phyloP scores from a whole-genome alignment of 2,329 filamentous ascomycete genomes.

The Gyromitra esculenta region DNA sequence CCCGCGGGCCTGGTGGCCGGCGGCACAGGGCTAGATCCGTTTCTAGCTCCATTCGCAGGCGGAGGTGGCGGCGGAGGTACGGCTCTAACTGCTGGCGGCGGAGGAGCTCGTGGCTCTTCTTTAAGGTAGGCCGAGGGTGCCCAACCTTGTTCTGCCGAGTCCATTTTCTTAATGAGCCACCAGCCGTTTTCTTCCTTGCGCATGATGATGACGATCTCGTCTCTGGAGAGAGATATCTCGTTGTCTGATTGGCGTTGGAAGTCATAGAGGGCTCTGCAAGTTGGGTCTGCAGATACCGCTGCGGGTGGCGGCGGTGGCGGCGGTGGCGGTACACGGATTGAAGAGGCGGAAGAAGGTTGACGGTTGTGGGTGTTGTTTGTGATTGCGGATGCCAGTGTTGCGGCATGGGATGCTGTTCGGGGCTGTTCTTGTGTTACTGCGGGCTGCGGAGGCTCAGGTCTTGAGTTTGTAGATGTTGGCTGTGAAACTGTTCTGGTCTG shows the following conservation, averaged over 20 bases:
- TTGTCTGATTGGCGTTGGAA: conserved; percentile 86
- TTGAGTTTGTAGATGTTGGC: conserved; percentile 60
- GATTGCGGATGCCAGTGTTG: conserved; percentile 57
- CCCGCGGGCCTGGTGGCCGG: conserved; percentile 21
- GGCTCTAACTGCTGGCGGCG: conserved; percentile 61
- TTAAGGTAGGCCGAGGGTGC: conserved; percentile 93
- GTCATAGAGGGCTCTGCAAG: conserved; percentile 90
- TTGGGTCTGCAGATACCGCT: conserved; percentile 73
- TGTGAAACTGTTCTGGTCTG: conserved; percentile 60
- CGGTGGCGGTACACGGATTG: conserved; percentile 62
- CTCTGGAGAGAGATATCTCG: conserved; percentile 81
- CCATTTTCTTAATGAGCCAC: conserved; percentile 86
- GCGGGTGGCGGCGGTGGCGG: conserved; percentile 74
- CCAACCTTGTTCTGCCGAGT: conserved; percentile 81
- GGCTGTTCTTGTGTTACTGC: conserved; percentile 53
- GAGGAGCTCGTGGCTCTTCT: conserved; percentile 73
- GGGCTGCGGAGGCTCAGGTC: conserved; percentile 59
- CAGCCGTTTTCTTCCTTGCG: conserved; percentile 96
- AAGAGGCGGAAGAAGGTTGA: conserved; percentile 65
- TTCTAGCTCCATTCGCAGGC: conserved; percentile 63
- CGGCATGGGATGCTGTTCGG: conserved; percentile 31
- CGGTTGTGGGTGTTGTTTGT: conserved; percentile 65
- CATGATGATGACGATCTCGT: conserved; percentile 86
- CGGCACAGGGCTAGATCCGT: conserved; percentile 22
- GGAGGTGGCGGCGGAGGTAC: conserved; percentile 69